Conservation (phyloP, 2,329 filamentous ascomycete species). For the Scopulariopsis brevicaulis region DNA sequence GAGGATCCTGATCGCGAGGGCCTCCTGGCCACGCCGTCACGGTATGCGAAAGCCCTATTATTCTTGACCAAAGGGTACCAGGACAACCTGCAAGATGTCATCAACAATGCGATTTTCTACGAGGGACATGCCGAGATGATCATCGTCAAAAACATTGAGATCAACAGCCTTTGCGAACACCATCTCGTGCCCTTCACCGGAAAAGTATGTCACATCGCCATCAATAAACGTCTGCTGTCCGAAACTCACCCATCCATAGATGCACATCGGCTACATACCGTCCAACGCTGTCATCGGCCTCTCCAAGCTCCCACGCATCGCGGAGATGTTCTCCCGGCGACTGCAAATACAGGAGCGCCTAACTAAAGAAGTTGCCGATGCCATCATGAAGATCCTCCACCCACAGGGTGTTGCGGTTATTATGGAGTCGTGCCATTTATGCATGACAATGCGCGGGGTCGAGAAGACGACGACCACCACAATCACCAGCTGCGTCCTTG, state of each 20-base stretch:
- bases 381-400: conserved; percentile 84
- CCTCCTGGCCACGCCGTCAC: conserved; percentile 58
- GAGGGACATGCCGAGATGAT: conserved; percentile 97
- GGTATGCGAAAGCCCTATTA: conserved; percentile 91
- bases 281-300: conserved; percentile 84
- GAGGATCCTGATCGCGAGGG: conserved; percentile 57
- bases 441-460: conserved; percentile 99
- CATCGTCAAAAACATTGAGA: conserved; percentile 94
- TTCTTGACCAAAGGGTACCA: conserved; percentile 97
- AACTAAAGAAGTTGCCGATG: conserved; percentile 90
- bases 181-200: conserved; percentile 94
- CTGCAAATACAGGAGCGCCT: conserved; percentile 94
- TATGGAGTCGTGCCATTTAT: conserved; percentile 92
- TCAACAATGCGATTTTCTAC: conserved; percentile 90
- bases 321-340: conserved; percentile 89
- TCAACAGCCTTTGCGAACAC: conserved; percentile 92
- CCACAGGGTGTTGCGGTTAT: conserved; percentile 94
- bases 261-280: conserved; percentile 98
- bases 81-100: conserved; percentile 81
- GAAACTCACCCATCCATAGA: conserved; percentile 35
- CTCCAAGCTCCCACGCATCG: conserved; percentile 89
- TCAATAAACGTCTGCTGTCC: not conserved
- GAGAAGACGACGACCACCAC: conserved; percentile 81
- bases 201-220: conserved; percentile 60
- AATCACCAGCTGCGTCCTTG: conserved; percentile 95